Evolutionary conservation across 2,329 filamentous ascomycete species (phyloP).

Genomic region (Ophiostoma pallidulum): DNA sequence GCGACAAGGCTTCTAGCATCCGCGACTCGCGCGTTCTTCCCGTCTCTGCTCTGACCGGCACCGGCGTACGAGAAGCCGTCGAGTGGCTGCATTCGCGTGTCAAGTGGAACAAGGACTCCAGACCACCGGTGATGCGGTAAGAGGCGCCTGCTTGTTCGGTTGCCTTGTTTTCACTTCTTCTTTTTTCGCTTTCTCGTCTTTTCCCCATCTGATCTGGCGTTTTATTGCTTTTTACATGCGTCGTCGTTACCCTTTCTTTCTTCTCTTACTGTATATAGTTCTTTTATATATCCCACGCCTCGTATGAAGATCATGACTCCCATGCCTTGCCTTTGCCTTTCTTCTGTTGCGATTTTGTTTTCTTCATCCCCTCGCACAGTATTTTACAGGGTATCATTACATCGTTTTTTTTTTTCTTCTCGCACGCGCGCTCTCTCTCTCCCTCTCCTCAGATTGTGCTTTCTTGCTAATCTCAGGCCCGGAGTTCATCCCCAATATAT

Average conservation of each 20-base stretch:
- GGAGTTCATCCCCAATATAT: too few relatives aligned
- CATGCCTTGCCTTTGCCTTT: neutral
- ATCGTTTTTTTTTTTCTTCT: constrained; percentile 6
- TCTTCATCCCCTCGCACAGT: constrained; percentile 1
- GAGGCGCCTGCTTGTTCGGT: neutral
- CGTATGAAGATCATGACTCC: neutral
- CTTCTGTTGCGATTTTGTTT: neutral
- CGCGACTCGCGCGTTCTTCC: constrained; percentile 86
- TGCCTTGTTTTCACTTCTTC: neutral
- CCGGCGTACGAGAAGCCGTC: constrained; percentile 87
- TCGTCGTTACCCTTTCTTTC: neutral
- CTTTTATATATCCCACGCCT: neutral
- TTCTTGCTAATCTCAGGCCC: too few relatives aligned
- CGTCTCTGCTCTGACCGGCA: constrained; percentile 79
- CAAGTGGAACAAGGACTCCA: constrained; percentile 90
- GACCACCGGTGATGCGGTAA: constrained; percentile 86
- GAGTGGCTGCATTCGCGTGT: constrained; percentile 90
- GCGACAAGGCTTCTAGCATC: constrained; percentile 76
- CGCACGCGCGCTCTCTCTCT: neutral
- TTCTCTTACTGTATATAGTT: neutral
- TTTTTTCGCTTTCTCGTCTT: neutral
- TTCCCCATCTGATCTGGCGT: neutral
- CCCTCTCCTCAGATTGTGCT: neutral
- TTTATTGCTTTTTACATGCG: neutral
- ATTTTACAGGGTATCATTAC: constrained; percentile 17